Conservation (phyloP, 192 early-diverging fungal genomes). For the Coemansia sp. region DNA sequence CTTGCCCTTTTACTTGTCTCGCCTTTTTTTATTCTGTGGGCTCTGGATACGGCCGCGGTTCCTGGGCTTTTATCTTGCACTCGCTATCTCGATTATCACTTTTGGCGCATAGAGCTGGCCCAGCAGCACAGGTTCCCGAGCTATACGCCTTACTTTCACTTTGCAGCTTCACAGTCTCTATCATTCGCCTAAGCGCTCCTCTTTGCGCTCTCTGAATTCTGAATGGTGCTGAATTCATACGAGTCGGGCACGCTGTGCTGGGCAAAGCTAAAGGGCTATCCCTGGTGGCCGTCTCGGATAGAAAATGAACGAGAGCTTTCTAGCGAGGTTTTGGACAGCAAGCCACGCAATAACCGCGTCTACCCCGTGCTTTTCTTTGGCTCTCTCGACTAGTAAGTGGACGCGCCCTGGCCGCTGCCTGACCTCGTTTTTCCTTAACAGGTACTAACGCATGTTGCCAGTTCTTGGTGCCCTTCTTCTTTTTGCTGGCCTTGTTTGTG, state of each 20-base stretch:
- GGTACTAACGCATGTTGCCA: not conserved
- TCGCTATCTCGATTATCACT: no score
- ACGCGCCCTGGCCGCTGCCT: not conserved
- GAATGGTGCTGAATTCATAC: slow-evolving; percentile 47
- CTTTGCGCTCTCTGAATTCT: not conserved
- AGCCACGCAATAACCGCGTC: slow-evolving; percentile 46
- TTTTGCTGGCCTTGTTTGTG: not conserved
- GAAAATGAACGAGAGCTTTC: slow-evolving; percentile 34
- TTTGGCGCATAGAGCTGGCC: no score
- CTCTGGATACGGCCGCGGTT: not conserved
- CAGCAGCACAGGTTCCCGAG: no score
- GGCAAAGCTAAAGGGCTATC: slow-evolving; percentile 54
- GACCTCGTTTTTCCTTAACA: not conserved
- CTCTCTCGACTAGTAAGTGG: slow-evolving; percentile 55
- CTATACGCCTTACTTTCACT: not conserved
- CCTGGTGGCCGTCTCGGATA: slow-evolving; percentile 56
- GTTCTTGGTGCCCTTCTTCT: not conserved
- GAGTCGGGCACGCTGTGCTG: slow-evolving; percentile 49
- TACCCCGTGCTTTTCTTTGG: slow-evolving; percentile 53
- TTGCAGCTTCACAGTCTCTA: no score
- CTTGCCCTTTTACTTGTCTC: not conserved
- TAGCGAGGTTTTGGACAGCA: slow-evolving; percentile 46
- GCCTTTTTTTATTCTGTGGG: not conserved
- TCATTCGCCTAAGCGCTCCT: no score
- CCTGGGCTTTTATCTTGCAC: not conserved